Conservation (phyloP, 345 rosid genomes). For the Abelmoschus esculentus region DNA sequence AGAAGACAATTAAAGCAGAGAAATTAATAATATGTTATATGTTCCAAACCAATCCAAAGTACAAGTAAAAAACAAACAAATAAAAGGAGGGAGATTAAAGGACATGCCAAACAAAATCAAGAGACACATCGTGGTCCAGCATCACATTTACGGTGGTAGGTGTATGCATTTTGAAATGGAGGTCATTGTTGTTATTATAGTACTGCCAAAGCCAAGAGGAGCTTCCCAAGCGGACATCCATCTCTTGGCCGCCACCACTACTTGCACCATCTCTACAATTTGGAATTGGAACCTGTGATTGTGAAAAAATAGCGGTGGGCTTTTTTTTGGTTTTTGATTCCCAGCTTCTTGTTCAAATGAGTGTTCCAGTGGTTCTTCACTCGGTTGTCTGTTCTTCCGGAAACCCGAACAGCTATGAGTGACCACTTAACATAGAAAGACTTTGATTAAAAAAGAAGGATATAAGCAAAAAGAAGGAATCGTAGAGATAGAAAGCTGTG, state of each 20-base stretch:
- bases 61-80: neutral
- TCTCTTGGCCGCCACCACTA: no score
- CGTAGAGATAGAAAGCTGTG: no score
- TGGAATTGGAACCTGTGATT: neutral
- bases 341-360: conserved; percentile 39
- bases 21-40: neutral
- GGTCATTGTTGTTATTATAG: neutral
- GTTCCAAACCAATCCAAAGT: neutral
- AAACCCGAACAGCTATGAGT: conserved; percentile 46
- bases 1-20: neutral
- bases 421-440: no score
- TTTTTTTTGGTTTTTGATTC: conserved; percentile 1
- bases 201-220: no score
- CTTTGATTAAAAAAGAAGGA: no score
- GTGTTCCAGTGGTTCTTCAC: conserved; percentile 57
- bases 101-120: conserved; percentile 8
- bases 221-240: no score
- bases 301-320: neutral
- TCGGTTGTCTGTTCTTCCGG: conserved; percentile 49
- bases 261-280: neutral
- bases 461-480: no score
- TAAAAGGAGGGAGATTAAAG: neutral
- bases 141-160: neutral
- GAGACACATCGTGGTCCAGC: neutral
- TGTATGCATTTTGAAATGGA: neutral